phyloP scores from a whole-genome alignment of 2,329 filamentous ascomycete genomes.

The Onygenales sp. region DNA sequence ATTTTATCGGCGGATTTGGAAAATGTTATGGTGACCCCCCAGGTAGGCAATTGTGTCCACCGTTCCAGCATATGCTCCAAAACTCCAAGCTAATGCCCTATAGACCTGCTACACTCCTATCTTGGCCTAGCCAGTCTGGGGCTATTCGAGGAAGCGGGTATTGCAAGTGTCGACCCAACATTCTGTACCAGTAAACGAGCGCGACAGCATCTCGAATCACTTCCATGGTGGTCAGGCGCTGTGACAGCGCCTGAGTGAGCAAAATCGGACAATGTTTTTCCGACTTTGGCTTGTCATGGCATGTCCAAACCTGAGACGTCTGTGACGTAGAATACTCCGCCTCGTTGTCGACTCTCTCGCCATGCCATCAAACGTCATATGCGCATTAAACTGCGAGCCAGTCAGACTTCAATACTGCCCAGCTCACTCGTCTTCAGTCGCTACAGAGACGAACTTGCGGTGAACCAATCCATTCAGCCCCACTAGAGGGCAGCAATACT shows the following conservation, averaged over 20 bases:
- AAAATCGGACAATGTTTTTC: not conserved
- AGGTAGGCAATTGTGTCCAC: slow-evolving; percentile 35
- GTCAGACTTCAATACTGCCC: too few species aligned
- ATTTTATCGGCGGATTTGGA: slow-evolving; percentile 73
- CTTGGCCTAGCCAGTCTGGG: slow-evolving; percentile 74
- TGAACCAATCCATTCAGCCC: too few species aligned
- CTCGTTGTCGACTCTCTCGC: too few species aligned
- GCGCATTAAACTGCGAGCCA: too few species aligned
- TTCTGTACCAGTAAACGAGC: slow-evolving; percentile 60
- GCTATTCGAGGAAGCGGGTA: slow-evolving; percentile 57
- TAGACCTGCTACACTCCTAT: slow-evolving; percentile 78
- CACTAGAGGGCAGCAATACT: too few species aligned
- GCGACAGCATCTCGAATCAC: slow-evolving; percentile 29
- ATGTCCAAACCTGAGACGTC: not conserved
- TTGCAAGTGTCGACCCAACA: slow-evolving; percentile 63
- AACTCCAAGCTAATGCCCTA: slow-evolving; percentile 35
- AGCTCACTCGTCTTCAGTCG: too few species aligned
- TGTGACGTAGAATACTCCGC: too few species aligned
- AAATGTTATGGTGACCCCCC: slow-evolving; percentile 60
- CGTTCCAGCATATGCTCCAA: slow-evolving; percentile 28
- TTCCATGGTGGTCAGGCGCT: slow-evolving; percentile 30
- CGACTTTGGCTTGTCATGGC: not conserved
- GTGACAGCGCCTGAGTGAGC: not conserved
- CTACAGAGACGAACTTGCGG: too few species aligned
- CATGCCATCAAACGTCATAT: too few species aligned